phyloP scores from a whole-genome alignment of 495 filamentous ascomycete genomes.

The Trichoderma reesei region DNA sequence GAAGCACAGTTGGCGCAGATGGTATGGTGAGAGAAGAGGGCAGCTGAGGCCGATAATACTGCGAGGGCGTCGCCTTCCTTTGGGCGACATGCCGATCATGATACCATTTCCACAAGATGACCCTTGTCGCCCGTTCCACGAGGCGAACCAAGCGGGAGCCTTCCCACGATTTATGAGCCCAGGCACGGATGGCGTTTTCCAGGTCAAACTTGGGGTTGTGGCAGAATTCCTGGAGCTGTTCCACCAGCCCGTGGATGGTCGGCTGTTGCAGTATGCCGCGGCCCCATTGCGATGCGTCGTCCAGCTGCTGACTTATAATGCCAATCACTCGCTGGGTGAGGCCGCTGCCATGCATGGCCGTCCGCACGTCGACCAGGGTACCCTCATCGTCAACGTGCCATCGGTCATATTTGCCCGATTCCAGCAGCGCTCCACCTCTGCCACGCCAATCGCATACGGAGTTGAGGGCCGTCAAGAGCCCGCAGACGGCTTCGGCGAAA shows the following conservation, averaged over 20 bases:
- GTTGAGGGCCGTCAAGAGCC: conserved; percentile 89
- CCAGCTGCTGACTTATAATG: conserved; percentile 85
- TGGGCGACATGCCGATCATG: conserved; percentile 65
- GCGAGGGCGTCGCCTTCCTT: conserved; percentile 40
- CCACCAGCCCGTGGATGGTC: conserved; percentile 31
- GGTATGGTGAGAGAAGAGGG: conserved; percentile 70
- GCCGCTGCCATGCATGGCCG: conserved; percentile 51
- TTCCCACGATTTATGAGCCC: conserved; percentile 76
- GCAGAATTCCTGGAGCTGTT: conserved; percentile 30
- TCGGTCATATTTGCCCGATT: conserved; percentile 65
- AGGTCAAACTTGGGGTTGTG: conserved; percentile 13
- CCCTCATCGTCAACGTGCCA: conserved; percentile 91
- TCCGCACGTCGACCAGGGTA: conserved; percentile 67
- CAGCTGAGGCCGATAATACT: conserved; percentile 66
- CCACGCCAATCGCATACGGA: conserved; percentile 95
- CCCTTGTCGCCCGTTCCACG: conserved; percentile 71
- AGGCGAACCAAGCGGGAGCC: conserved; percentile 79
- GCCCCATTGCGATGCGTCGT: conserved; percentile 83
- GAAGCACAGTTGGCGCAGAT: conserved; percentile 85
- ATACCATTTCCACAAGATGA: conserved; percentile 80
- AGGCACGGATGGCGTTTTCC: conserved; percentile 42
- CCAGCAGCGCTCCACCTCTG: conserved; percentile 70
- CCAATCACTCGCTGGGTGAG: conserved; percentile 95
- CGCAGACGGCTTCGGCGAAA: conserved; percentile 95
- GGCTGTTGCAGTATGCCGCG: conserved; percentile 55